Evolutionary conservation across 345 rosid genomes (phyloP).

Genomic region (Gossypioides kirkii): DNA sequence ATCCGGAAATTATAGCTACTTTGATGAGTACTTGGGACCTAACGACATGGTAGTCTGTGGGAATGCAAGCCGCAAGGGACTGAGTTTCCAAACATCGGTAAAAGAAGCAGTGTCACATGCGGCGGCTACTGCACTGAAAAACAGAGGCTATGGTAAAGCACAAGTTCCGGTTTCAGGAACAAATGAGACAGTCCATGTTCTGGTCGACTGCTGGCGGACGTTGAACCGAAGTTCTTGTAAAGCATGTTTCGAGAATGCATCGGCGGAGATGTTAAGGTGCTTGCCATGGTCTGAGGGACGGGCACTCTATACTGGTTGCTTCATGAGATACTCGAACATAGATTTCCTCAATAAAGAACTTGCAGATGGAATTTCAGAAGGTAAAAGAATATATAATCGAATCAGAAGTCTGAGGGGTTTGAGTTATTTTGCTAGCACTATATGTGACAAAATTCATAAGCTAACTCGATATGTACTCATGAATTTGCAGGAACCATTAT

Average conservation of each 20-base stretch:
- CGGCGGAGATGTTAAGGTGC: slow-evolving; percentile 48
- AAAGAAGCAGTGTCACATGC: slow-evolving; percentile 43
- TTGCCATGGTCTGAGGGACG: slow-evolving; percentile 90
- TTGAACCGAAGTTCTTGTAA: slow-evolving; percentile 58
- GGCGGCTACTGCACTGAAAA: slow-evolving; percentile 36
- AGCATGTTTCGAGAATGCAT: slow-evolving; percentile 67
- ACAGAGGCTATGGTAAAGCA: slow-evolving; percentile 47
- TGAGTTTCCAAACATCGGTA: slow-evolving; percentile 36
- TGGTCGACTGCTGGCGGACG: slow-evolving; percentile 81
- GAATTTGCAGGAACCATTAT: slow-evolving; percentile 50
- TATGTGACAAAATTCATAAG: not conserved
- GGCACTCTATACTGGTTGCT: slow-evolving; percentile 80
- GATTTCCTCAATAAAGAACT: slow-evolving; percentile 64
- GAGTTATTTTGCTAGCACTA: not conserved
- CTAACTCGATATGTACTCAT: not conserved
- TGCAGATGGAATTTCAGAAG: slow-evolving; percentile 48
- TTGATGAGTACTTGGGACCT: slow-evolving; percentile 56
- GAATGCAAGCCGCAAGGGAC: slow-evolving; percentile 41
- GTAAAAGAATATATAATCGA: slow-evolving; percentile 22
- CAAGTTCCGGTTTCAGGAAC: slow-evolving; percentile 23
- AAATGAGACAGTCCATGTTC: slow-evolving; percentile 52
- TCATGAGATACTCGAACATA: slow-evolving; percentile 63
- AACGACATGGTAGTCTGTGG: slow-evolving; percentile 61
- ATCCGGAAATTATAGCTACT: slow-evolving; percentile 75
- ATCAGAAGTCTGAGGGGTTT: too few relatives aligned